phyloP scores from a whole-genome alignment of 1,139 yeast species.

The Torulaspora globosa region DNA sequence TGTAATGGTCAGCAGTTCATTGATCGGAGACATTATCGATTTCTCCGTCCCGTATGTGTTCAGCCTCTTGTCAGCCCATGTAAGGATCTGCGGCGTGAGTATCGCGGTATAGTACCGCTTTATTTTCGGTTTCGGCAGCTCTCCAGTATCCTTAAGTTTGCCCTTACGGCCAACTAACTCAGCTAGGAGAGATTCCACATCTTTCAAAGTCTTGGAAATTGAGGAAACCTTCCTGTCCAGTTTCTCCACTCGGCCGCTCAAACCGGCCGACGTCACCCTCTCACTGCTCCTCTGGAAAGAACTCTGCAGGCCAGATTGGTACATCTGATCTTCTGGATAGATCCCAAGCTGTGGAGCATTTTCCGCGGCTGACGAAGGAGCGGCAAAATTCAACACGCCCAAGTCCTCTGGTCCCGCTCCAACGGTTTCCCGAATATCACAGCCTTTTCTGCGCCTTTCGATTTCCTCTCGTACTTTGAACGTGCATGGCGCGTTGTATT shows the following conservation, averaged over 20 bases:
- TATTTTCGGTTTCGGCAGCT: slow-evolving; percentile 13
- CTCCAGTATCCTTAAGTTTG: neutral
- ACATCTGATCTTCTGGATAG: neutral
- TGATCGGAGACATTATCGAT: slow-evolving; percentile 22
- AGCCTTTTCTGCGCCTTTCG: slow-evolving; percentile 10
- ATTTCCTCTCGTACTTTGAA: slow-evolving; percentile 18
- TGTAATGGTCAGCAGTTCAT: slow-evolving; percentile 18
- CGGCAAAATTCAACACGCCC: slow-evolving; percentile 1
- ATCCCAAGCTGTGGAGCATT: neutral
- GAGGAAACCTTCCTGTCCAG: slow-evolving; percentile 26
- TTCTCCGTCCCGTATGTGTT: slow-evolving; percentile 12
- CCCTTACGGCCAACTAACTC: slow-evolving; percentile 13
- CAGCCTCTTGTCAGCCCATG: slow-evolving; percentile 23
- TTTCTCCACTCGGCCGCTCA: slow-evolving; percentile 19
- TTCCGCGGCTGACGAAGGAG: neutral
- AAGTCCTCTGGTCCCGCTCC: slow-evolving; percentile 4
- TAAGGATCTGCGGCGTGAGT: slow-evolving; percentile 24
- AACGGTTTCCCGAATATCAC: slow-evolving; percentile 4
- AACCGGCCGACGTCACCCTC: neutral
- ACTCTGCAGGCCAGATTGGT: neutral
- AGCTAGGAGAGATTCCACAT: slow-evolving; percentile 22
- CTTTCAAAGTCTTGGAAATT: slow-evolving; percentile 25
- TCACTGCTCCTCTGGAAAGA: neutral
- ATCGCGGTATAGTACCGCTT: slow-evolving; percentile 23
- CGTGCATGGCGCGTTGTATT: slow-evolving; percentile 25